Conservation (phyloP, 2,329 filamentous ascomycete species). For the Elsinoe fawcettii region DNA sequence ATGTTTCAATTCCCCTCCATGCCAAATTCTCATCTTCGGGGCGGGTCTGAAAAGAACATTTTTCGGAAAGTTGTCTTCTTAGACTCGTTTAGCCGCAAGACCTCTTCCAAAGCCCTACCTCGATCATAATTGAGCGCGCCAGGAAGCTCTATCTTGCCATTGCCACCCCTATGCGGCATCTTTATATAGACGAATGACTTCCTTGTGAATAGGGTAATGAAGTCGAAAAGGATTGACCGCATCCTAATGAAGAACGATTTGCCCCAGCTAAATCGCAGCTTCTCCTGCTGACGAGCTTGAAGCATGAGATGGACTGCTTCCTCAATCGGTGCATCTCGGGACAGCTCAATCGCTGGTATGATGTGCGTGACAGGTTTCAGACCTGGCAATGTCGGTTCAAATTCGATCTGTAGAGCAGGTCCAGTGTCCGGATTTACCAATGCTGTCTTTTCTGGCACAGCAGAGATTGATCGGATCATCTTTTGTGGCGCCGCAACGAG, state of each 20-base stretch:
- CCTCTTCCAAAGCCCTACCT: conserved; percentile 4
- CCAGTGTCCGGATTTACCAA: background rate
- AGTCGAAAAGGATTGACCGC: conserved; percentile 6
- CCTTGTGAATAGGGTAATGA: conserved; percentile 9
- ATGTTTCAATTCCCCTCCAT: background rate
- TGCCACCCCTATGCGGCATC: background rate
- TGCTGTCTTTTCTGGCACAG: conserved; percentile 7
- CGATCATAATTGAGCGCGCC: conserved; percentile 4
- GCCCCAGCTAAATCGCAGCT: conserved; percentile 10
- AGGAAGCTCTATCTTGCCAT: conserved; percentile 11
- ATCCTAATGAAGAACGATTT: conserved; percentile 10
- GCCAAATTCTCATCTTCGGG: background rate
- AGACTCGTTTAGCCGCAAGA: conserved; percentile 2
- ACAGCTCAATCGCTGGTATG: background rate
- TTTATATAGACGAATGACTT: conserved; percentile 10
- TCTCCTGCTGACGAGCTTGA: background rate
- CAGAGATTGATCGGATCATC: conserved; percentile 11
- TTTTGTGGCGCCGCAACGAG: conserved; percentile 6
- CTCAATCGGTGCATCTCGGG: background rate
- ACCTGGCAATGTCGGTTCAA: conserved; percentile 4
- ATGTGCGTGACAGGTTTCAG: background rate
- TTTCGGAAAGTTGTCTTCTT: conserved; percentile 11
- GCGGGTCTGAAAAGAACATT: conserved; percentile 3
- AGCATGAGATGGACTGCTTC: background rate
- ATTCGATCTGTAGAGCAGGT: conserved; percentile 2